Evolutionary conservation across 148 eudicot genomes (phyloP), one percentile per base, ranked within the genome.

Genomic region (Diospyros kaki): DNA sequence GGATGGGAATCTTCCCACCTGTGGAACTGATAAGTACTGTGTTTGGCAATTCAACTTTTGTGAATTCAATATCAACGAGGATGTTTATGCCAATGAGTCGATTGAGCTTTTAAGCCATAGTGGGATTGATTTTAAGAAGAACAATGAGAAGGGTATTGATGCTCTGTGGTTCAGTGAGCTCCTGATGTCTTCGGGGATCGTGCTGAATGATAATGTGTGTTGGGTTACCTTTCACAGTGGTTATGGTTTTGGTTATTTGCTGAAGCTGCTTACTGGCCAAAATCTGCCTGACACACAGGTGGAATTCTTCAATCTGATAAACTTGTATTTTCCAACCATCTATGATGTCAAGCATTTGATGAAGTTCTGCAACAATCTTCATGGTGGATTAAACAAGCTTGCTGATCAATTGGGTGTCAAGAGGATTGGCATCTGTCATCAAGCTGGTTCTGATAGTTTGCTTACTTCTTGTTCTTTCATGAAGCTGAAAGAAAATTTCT

Each of bases 61-160:
- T 2, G 79, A 76, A 68, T 76, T 76, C 40, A 50, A 76, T 48
- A 9, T 9, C 17, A 18, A 68, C 1, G 44, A 69, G 45, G 73
- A 76, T 76, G 28, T 2, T n/a, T 69, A 45, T 69, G 73, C 58
- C 13, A 14, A 39, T 4, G 61, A 59, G 9, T 76, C 79, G 0
- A 69, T 76, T 2, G 67, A 58, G 67, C 79, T 76, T 51, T 68
- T 76, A 68, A 17, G 58, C 45, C 39, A 60, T 15, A 61, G 73
- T 60, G 79, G 79, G 14, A 69, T 76, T 50, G 79, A 76, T 76
- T 76, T 76, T 39, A 40, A 69, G 51, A 76, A 4, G 67, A 76
- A 76, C 51, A 45, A 44, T 6, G 79, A 76, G 54, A 46, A 48
- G 66, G 79, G 79, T 39, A 42, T 76, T n/a, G 73, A 76, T 50